Evolutionary conservation across 345 rosid genomes (phyloP).

Genomic region (Linum lewisii): DNA sequence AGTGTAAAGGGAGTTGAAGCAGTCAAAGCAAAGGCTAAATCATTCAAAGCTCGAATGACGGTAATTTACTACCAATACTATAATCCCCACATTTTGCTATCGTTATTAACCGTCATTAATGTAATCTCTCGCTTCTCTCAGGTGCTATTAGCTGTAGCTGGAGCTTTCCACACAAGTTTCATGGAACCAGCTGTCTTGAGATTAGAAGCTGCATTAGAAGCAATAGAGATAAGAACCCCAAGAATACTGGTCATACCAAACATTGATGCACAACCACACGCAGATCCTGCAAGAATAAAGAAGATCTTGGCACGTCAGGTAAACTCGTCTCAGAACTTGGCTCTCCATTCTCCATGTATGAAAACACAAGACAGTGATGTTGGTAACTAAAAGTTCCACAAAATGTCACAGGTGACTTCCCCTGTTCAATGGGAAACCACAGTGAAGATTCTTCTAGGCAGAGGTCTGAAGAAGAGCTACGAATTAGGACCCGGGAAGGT

Average conservation of each 20-base stretch:
- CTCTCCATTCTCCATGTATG: background rate
- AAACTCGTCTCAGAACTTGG: slow-evolving; percentile 6
- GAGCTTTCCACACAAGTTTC: slow-evolving; percentile 93
- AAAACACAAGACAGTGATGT: background rate
- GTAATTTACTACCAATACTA: slow-evolving; percentile 22
- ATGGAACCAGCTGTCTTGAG: slow-evolving; percentile 98
- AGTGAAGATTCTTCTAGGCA: slow-evolving; percentile 58
- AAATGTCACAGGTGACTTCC: slow-evolving; percentile 63
- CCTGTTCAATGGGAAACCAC: slow-evolving; percentile 99
- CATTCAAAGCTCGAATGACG: slow-evolving; percentile 93
- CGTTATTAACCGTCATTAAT: slow-evolving; percentile 3
- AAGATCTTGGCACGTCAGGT: slow-evolving; percentile 85
- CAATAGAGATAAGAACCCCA: slow-evolving; percentile 60
- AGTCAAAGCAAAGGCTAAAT: slow-evolving; percentile 88
- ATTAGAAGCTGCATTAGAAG: slow-evolving; percentile 79
- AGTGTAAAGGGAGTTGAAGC: slow-evolving; percentile 87
- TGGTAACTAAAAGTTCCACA: background rate
- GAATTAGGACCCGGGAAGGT: slow-evolving; percentile 99
- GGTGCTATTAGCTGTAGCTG: slow-evolving; percentile 95
- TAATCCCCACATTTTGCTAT: background rate
- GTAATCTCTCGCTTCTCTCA: slow-evolving; percentile 16
- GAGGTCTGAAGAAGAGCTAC: slow-evolving; percentile 68
- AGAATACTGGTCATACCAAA: slow-evolving; percentile 94
- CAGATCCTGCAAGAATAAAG: slow-evolving; percentile 83
- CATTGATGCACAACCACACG: slow-evolving; percentile 88